phyloP scores from a whole-genome alignment of 345 rosid genomes.

The Citrus medica region DNA sequence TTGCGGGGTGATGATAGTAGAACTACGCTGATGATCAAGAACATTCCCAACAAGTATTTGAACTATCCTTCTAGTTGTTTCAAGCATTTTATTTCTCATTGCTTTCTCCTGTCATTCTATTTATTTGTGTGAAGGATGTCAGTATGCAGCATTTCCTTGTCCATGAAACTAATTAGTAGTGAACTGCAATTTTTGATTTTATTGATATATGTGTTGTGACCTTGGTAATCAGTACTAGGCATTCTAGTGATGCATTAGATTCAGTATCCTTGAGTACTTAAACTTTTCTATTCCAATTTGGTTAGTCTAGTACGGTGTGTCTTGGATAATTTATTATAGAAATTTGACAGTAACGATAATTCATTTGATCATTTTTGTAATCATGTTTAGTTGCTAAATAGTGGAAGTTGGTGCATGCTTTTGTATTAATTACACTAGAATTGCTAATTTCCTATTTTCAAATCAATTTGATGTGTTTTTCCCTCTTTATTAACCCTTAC shows the following conservation, averaged over 20 bases:
- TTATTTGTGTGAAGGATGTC: background rate
- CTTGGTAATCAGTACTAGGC: background rate
- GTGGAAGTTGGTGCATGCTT: background rate
- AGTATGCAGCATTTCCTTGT: background rate
- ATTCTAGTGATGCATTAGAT: constrained; percentile 1
- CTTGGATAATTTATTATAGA: background rate
- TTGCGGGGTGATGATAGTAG: constrained; percentile 71
- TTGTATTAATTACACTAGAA: background rate
- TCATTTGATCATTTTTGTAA: background rate
- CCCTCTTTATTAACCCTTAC: background rate
- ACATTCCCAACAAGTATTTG: constrained; percentile 92
- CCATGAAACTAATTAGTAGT: background rate
- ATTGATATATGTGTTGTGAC: background rate
- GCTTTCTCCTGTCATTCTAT: background rate
- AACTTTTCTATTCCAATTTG: background rate
- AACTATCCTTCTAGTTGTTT: constrained; percentile 4
- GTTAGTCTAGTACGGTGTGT: background rate
- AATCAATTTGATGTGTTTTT: constrained; percentile 2
- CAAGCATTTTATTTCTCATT: constrained; percentile 1
- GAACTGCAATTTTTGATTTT: background rate
- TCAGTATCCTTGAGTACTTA: background rate
- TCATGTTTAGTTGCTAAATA: background rate
- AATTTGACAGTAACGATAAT: background rate
- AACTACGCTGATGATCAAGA: constrained; percentile 95
- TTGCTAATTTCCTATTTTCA: background rate